Conservation (phyloP, 768 basidiomycete genomes). For the Hypholoma sublateritium region DNA sequence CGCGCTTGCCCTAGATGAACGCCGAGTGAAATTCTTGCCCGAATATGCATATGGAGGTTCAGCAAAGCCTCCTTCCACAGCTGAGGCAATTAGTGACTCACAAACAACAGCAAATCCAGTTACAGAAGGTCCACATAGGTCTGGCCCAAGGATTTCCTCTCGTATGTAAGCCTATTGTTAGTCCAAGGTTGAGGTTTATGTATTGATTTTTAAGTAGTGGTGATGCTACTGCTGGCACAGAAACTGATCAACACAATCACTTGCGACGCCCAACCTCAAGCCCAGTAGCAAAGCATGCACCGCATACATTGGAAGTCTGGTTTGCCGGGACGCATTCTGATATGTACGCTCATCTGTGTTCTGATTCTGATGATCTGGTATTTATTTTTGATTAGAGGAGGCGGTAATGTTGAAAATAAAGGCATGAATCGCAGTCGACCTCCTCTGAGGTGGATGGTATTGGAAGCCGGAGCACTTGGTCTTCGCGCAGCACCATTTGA, state of each 20-base stretch:
- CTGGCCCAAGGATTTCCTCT: no score
- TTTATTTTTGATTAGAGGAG: neutral
- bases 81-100: no score
- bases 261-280: no score
- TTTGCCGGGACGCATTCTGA: neutral
- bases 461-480: slow-evolving; percentile 19
- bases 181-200: no score
- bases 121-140: no score
- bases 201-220: no score
- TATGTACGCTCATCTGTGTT: neutral
- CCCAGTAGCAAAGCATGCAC: neutral
- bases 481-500: slow-evolving; percentile 10
- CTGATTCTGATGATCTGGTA: neutral
- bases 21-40: slow-evolving; percentile 33
- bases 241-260: no score
- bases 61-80: no score
- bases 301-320: neutral
- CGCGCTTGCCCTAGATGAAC: slow-evolving; percentile 34
- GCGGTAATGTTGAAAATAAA: neutral
- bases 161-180: no score
- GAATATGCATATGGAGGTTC: slow-evolving; percentile 20
- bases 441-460: slow-evolving; percentile 21
- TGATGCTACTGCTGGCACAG: no score
- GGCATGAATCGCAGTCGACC: neutral
- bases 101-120: no score